Evolutionary conservation across 1,284 basidiomycete species (phyloP).

Genomic region (Ceratobasidium theobromae): DNA sequence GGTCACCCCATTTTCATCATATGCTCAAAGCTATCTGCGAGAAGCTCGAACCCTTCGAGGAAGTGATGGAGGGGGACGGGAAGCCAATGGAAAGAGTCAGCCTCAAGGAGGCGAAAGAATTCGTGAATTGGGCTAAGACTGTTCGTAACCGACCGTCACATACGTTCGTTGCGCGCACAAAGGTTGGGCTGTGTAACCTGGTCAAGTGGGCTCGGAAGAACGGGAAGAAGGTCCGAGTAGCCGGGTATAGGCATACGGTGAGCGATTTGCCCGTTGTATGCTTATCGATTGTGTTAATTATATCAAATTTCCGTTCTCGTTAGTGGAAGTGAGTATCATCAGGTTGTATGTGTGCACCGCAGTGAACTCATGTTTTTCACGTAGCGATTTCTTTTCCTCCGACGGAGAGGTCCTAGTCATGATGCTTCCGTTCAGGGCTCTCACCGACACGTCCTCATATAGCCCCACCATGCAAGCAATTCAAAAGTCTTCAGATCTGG

Average conservation of each 20-base stretch:
- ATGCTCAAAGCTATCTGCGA: not conserved
- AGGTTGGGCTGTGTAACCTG: conserved; percentile 28
- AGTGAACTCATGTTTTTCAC: not conserved
- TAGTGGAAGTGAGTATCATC: conserved; percentile 31
- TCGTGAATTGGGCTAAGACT: conserved; percentile 35
- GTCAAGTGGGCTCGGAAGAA: conserved; percentile 31
- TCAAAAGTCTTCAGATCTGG: conserved; percentile 24
- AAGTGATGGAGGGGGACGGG: conserved; percentile 1
- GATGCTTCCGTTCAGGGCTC: conserved; percentile 25
- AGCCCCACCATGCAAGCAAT: conserved; percentile 15
- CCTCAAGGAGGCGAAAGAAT: not conserved
- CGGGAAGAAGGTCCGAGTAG: conserved; percentile 31
- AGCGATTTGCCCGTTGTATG: too few relatives aligned
- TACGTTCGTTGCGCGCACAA: conserved; percentile 32
- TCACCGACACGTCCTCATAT: conserved; percentile 14
- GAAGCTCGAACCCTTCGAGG: not conserved
- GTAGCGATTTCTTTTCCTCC: conserved; percentile 21
- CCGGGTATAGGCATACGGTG: conserved; percentile 33
- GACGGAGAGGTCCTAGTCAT: conserved; percentile 30
- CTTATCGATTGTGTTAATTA: too few relatives aligned
- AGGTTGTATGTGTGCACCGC: not conserved
- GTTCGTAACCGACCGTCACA: conserved; percentile 27
- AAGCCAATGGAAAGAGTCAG: not conserved
- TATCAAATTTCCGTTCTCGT: too few relatives aligned
- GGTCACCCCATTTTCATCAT: conserved; percentile 2